These are phyloP conservation scores for Apiospora koreana DNA, from an alignment of 2,329 filamentous ascomycete genomes.

Conservation along the genomic window DNA sequence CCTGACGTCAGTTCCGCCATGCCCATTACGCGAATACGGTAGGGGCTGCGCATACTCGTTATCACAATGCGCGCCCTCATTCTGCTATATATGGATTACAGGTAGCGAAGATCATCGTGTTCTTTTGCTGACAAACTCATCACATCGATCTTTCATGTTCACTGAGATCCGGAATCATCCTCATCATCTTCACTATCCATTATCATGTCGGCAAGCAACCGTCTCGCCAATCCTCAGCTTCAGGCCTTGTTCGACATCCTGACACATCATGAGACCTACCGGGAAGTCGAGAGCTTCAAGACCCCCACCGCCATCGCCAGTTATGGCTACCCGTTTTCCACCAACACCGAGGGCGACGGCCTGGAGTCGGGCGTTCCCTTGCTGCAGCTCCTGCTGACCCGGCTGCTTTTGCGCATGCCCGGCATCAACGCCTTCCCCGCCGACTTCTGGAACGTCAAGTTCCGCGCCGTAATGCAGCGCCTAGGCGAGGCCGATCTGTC, in stretches of 20 bases:
- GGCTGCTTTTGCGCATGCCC: slow-evolving; percentile 65
- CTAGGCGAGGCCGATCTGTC: slow-evolving; percentile 70
- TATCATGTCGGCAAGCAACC: not conserved
- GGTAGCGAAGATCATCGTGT: too few relatives aligned
- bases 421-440: slow-evolving; percentile 63
- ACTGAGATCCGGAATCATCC: not conserved
- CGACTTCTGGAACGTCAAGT: slow-evolving; percentile 66
- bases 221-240: slow-evolving; percentile 41
- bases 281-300: slow-evolving; percentile 74
- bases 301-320: slow-evolving; percentile 60
- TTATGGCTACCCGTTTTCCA: slow-evolving; percentile 70
- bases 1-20: not conserved
- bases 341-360: slow-evolving; percentile 18
- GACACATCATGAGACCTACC: slow-evolving; percentile 59
- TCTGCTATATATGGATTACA: not conserved
- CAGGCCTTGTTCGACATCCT: slow-evolving; percentile 61
- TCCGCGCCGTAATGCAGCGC: slow-evolving; percentile 60
- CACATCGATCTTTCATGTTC: not conserved
- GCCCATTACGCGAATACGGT: not conserved
- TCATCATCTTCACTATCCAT: too few relatives aligned
- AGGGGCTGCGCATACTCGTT: not conserved
- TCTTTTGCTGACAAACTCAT: not conserved
- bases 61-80: not conserved
- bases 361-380: slow-evolving; percentile 58
- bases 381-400: slow-evolving; percentile 67